Conservation (phyloP, 1,284 basidiomycete genomes). For the Irpex rosettiformis region DNA sequence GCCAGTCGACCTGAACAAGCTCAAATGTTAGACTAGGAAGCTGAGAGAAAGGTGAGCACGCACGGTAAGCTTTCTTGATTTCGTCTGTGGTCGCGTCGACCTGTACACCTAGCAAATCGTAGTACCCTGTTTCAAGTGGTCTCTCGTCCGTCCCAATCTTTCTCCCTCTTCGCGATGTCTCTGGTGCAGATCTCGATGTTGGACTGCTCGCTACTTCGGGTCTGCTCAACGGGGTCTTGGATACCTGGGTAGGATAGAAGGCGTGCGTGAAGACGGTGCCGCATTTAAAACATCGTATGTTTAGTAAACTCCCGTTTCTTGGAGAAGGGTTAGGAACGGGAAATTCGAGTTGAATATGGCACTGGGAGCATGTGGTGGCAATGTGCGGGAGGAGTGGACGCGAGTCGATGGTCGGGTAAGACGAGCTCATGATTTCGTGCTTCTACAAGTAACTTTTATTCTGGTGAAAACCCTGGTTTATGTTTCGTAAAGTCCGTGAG, state of each 20-base stretch:
- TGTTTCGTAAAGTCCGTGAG: not conserved
- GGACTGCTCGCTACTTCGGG: constrained; percentile 22
- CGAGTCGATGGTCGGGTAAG: constrained; percentile 44
- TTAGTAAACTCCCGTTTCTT: constrained; percentile 59
- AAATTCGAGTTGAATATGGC: constrained; percentile 69
- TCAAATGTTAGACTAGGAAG: too few relatives aligned
- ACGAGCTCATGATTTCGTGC: constrained; percentile 22
- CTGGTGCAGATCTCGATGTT: constrained; percentile 15
- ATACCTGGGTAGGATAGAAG: constrained; percentile 61
- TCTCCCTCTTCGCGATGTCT: constrained; percentile 41
- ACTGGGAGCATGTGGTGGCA: constrained; percentile 58
- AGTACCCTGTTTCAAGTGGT: constrained; percentile 87
- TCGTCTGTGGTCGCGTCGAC: constrained; percentile 79
- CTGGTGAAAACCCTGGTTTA: not conserved
- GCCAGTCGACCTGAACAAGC: constrained; percentile 72
- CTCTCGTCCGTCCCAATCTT: constrained; percentile 86
- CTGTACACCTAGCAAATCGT: constrained; percentile 78
- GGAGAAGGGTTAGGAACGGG: constrained; percentile 65
- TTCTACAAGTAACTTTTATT: not conserved
- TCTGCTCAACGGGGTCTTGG: constrained; percentile 17
- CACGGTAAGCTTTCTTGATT: constrained; percentile 94
- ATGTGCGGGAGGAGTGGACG: constrained; percentile 64
- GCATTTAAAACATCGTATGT: constrained; percentile 71
- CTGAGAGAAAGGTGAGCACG: too few relatives aligned
- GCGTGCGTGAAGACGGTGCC: constrained; percentile 53